phyloP scores from a whole-genome alignment of 2,329 filamentous ascomycete genomes.

The Diplodia corticola region DNA sequence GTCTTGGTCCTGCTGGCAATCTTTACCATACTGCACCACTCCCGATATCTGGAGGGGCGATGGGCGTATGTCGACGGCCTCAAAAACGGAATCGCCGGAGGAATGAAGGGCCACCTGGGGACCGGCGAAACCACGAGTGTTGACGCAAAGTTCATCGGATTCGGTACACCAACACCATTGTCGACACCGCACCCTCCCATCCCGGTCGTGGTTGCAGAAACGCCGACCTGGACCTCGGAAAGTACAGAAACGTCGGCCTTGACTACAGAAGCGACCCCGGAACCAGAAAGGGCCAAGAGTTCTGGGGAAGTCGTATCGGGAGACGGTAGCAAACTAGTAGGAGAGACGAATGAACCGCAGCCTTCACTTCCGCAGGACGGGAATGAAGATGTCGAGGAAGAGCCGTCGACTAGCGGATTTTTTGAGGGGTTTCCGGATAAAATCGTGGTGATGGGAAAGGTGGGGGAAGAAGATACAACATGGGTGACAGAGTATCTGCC shows the following conservation, averaged over 20 bases:
- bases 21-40: constrained; percentile 2
- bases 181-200: not conserved
- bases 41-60: constrained; percentile 7
- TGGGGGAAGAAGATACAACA: constrained; percentile 25
- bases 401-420: not conserved
- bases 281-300: not conserved
- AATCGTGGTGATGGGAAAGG: constrained; percentile 21
- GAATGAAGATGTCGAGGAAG: not conserved
- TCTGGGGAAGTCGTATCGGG: not conserved
- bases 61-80: constrained; percentile 4
- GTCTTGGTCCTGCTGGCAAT: constrained; percentile 1
- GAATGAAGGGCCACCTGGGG: not conserved
- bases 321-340: not conserved
- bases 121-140: not conserved
- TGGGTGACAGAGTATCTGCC: constrained; percentile 26
- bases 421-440: constrained; percentile 4
- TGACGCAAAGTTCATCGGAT: constrained; percentile 16
- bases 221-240: no score
- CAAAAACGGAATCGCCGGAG: not conserved
- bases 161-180: constrained; percentile 1
- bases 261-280: not conserved
- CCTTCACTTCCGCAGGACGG: not conserved
- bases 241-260: not conserved
- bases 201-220: no score
- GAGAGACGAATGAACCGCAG: not conserved